Evolutionary conservation across 2,329 filamentous ascomycete species (phyloP).

Genomic region (Xylaria arbuscula): DNA sequence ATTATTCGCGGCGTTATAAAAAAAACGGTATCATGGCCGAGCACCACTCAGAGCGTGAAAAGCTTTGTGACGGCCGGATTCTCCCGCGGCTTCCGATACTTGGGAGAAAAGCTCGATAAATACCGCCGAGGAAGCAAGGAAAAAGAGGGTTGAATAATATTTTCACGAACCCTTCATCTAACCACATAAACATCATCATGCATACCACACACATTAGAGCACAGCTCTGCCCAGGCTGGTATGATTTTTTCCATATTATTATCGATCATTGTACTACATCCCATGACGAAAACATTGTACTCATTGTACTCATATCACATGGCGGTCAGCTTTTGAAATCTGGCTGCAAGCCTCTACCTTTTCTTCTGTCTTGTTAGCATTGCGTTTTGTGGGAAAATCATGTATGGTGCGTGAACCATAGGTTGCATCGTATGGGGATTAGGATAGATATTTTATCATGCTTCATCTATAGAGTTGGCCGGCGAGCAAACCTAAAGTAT

Average conservation of each 20-base stretch:
- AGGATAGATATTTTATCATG: constrained; percentile 32
- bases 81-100: constrained; percentile 75
- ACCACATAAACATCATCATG: not conserved
- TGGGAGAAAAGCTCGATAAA: constrained; percentile 83
- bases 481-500: constrained; percentile 1
- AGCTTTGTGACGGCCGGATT: constrained; percentile 82
- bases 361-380: constrained; percentile 17
- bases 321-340: not conserved
- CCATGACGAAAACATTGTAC: constrained; percentile 16
- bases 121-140: constrained; percentile 60
- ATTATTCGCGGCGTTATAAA: constrained; percentile 82
- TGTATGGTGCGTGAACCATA: constrained; percentile 13
- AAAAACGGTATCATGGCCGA: constrained; percentile 92
- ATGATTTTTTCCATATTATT: not conserved
- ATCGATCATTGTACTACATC: constrained; percentile 30
- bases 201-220: not conserved
- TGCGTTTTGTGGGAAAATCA: constrained; percentile 4
- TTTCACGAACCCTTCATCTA: not conserved
- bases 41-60: constrained; percentile 87
- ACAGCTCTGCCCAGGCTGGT: not conserved
- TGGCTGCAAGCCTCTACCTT: constrained; percentile 12
- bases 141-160: constrained; percentile 40
- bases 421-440: constrained; percentile 17
- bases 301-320: constrained; percentile 11
- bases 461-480: constrained; percentile 12